These are phyloP conservation scores for Penicillium longicatenatum DNA, from an alignment of 495 filamentous ascomycete genomes.

Conservation along the genomic window DNA sequence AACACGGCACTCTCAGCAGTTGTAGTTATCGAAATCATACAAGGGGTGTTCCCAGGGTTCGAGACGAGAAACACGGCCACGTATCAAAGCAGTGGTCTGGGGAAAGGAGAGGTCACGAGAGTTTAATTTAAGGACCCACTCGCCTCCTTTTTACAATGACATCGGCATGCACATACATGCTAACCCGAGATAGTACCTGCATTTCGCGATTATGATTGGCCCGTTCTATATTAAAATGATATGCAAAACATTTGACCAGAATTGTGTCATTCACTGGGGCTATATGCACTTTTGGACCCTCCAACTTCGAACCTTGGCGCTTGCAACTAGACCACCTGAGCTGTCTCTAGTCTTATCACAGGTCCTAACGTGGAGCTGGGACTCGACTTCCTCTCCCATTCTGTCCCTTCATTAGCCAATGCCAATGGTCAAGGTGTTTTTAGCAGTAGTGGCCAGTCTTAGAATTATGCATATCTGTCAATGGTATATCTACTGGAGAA, in stretches of 20 bases:
- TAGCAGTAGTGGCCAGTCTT: too few species aligned
- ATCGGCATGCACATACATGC: constrained; percentile 2
- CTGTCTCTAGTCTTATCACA: too few species aligned
- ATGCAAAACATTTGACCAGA: background rate
- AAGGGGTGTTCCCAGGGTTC: constrained; percentile 3
- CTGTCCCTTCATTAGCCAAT: too few species aligned
- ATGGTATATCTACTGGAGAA: too few species aligned
- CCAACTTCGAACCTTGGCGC: too few species aligned
- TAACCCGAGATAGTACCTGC: background rate
- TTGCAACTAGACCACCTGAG: too few species aligned
- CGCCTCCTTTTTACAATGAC: constrained; percentile 27
- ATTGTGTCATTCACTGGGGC: background rate
- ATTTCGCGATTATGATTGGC: background rate
- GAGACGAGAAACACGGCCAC: constrained; percentile 20
- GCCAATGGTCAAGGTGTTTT: too few species aligned
- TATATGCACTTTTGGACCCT: too few species aligned
- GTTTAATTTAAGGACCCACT: constrained; percentile 32
- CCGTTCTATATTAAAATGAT: background rate
- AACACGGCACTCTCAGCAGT: constrained; percentile 9
- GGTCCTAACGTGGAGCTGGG: too few species aligned
- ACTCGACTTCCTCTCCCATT: too few species aligned
- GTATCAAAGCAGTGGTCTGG: constrained; percentile 24
- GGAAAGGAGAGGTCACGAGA: constrained; percentile 38
- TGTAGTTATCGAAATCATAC: constrained; percentile 4
- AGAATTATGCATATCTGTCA: too few species aligned